phyloP scores from a whole-genome alignment of 1,139 yeast genomes.

The Hyphopichia wangnamkhiaoensis region DNA sequence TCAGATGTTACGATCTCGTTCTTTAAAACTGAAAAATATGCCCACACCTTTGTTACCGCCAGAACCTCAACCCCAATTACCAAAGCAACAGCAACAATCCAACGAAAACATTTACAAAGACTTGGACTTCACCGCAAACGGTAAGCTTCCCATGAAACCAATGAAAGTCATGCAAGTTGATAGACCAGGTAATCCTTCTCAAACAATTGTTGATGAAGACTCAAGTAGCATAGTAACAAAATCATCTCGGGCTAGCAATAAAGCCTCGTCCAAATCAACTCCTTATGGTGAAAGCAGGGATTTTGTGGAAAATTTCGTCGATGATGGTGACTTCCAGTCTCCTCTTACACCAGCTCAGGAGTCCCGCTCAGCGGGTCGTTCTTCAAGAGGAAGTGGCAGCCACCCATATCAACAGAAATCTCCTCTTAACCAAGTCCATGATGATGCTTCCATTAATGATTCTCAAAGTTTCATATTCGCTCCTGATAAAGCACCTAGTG shows the following conservation, averaged over 20 bases:
- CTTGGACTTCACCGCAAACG: conserved; percentile 47
- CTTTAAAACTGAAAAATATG: conserved; percentile 27
- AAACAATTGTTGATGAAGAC: neutral
- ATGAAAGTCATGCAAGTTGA: conserved; percentile 39
- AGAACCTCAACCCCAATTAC: conserved; percentile 17
- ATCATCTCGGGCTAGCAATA: neutral
- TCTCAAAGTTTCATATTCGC: conserved; percentile 37
- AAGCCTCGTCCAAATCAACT: neutral
- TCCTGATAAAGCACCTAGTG: conserved; percentile 13
- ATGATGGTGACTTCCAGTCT: conserved; percentile 1
- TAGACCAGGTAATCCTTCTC: conserved; percentile 12
- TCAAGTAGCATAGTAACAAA: neutral
- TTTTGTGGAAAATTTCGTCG: conserved; percentile 1
- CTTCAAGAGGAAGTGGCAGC: neutral
- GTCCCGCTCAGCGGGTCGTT: neutral
- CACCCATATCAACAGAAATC: conserved; percentile 20
- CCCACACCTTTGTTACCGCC: conserved; percentile 28
- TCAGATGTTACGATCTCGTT: conserved; percentile 24
- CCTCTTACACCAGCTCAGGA: conserved; percentile 4
- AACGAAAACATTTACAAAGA: conserved; percentile 28
- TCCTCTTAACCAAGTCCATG: conserved; percentile 7
- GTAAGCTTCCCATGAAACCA: conserved; percentile 44
- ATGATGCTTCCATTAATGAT: conserved; percentile 17
- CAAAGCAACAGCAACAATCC: neutral
- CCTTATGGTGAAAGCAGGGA: conserved; percentile 7